Evolutionary conservation across 495 filamentous ascomycete genomes (phyloP).

Genomic region (Podospora fimiseda): DNA sequence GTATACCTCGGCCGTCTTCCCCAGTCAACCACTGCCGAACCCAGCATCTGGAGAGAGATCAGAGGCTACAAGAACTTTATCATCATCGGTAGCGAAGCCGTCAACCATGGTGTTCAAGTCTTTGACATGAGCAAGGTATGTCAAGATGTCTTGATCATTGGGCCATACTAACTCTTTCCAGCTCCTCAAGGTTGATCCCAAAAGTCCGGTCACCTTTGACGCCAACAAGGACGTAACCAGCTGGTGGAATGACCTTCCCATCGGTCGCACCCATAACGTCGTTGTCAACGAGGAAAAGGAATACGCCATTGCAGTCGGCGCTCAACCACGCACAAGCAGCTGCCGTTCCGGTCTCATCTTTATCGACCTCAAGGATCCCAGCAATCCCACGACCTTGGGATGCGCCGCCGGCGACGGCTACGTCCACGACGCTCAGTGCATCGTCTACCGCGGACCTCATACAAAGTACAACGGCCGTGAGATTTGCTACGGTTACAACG

Average conservation of each 20-base stretch:
- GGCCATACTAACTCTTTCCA: neutral
- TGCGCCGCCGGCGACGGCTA: conserved; percentile 46
- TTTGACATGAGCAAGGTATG: conserved; percentile 42
- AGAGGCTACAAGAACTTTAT: conserved; percentile 39
- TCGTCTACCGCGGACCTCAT: conserved; percentile 50
- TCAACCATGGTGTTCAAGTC: conserved; percentile 43
- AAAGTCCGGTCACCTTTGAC: conserved; percentile 24
- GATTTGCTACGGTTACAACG: conserved; percentile 54
- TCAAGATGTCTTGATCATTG: neutral
- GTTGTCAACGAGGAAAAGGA: conserved; percentile 42
- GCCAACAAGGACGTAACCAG: conserved; percentile 31
- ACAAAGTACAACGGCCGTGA: conserved; percentile 42
- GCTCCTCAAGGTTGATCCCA: conserved; percentile 20
- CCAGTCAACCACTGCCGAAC: conserved; percentile 32
- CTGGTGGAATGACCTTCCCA: conserved; percentile 24
- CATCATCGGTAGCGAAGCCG: conserved; percentile 44
- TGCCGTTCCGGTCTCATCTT: conserved; percentile 44
- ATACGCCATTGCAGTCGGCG: conserved; percentile 40
- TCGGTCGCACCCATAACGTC: conserved; percentile 45
- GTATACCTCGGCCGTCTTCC: conserved; percentile 52
- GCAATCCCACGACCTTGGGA: conserved; percentile 42
- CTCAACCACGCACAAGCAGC: conserved; percentile 29
- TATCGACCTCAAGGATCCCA: conserved; percentile 41
- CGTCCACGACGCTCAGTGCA: conserved; percentile 52
- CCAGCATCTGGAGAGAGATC: conserved; percentile 47